A percentile compares a stretch with the other conserved stretches of the same genome.
These are phyloP conservation scores for Ceratorhiza oryzae-sativae DNA, from an alignment of 1,284 basidiomycete genomes.

Conservation along the genomic window DNA sequence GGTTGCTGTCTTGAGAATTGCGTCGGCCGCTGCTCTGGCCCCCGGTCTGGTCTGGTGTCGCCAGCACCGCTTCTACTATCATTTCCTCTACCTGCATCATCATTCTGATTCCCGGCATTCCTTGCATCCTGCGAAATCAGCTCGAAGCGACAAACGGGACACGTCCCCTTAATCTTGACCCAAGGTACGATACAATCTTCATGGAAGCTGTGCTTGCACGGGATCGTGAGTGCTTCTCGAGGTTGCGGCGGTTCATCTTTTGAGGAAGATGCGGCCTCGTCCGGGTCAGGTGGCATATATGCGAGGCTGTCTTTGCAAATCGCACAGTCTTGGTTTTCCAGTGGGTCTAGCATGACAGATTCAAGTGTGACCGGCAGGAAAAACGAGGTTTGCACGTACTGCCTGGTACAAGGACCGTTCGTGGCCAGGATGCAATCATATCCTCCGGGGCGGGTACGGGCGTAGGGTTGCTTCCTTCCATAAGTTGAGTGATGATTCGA, in stretches of 20 bases:
- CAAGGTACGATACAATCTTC: conserved; percentile 80
- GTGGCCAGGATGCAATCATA: conserved; percentile 65
- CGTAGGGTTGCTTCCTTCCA: conserved; percentile 58
- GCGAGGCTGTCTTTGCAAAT: conserved; percentile 47
- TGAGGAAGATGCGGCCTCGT: background rate
- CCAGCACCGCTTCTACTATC: background rate
- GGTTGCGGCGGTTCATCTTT: conserved; percentile 8
- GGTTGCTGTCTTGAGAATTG: too few relatives aligned
- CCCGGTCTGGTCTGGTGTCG: background rate
- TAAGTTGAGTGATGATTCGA: conserved; percentile 77
- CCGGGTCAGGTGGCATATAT: conserved; percentile 16
- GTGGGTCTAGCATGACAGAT: conserved; percentile 55
- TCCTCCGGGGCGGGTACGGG: conserved; percentile 79
- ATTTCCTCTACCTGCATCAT: background rate
- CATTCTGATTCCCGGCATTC: background rate
- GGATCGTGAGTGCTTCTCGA: conserved; percentile 60
- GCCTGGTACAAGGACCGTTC: conserved; percentile 64
- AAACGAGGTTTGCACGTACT: conserved; percentile 56
- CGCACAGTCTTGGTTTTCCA: conserved; percentile 58
- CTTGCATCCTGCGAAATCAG: conserved; percentile 5
- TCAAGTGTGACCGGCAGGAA: conserved; percentile 24
- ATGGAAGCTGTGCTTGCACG: conserved; percentile 83
- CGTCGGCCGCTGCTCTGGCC: background rate
- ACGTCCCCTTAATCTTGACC: conserved; percentile 82
- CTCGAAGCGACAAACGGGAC: conserved; percentile 78